Evolutionary conservation across 2,329 filamentous ascomycete genomes (phyloP), one percentile per base, ranked within the genome.

Genomic region (Fusarium sp.): DNA sequence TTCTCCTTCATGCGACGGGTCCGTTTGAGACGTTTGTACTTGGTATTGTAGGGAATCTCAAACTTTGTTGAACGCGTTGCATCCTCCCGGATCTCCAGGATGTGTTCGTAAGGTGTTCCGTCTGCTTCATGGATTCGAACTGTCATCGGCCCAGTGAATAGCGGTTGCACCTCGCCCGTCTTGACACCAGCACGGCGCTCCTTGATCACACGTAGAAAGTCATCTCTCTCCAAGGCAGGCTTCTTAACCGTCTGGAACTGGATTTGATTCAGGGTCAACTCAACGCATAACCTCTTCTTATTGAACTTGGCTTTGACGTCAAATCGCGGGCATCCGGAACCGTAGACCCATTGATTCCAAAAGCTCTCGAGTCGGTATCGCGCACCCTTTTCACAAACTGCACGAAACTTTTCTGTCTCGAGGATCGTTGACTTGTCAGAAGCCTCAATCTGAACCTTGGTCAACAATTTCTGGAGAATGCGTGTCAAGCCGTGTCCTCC

Each of bases 71-170:
- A 83, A 72, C 91, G 93, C 2, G 91, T 92, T 13, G 89, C 87
- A 27, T 91, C 90, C 72, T 97, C 93, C 65, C 93, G 93, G 77
- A 99, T 97, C 74, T 97, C 93, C 31, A 98, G 90, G 68, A 97
- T 97, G 77, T 99, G 96, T 77, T 99, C 96, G 76, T 99, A 99
- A 2, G 96, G 96, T 0, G 96, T 98, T 9, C 96, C 96, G 76
- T 99, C 96, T 23, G 96, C 96, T 82, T 99, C 96, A 80, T 99
- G 96, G 68, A 99, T 97, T 31, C 96, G 87, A 68, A 99, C 95
- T 0, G 96, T 99, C 92, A 99, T 97, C 0, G 96, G 95, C 0
- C 96, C 96, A 1, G 93, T 96, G 75, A 98, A 98, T 2, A 93
- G 86, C n/a, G 89, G 87, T 69, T 93, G 92, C 14, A 93, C 82